Base-by-base conservation (phyloP, 495 filamentous ascomycete species). In the Aspergillus homomorphus region DNA sequence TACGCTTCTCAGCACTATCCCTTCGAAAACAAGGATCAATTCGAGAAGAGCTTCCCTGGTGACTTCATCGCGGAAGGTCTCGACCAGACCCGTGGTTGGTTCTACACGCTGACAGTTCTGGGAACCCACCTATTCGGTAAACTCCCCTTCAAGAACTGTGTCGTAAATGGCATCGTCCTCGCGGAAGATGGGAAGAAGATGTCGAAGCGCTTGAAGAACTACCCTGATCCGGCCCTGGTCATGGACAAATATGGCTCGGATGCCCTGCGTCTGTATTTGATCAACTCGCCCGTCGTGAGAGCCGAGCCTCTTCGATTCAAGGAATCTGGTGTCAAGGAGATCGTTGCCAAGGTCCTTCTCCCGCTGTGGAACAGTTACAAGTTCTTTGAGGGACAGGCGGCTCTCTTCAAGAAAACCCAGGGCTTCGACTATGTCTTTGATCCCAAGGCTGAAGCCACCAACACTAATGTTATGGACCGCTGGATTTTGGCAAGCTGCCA, bases 101-200 rank as follows among this genome's bases (percentile, higher is more conserved):
- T 98, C 77, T 98, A 98, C 69, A 97, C 94, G 1, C 71, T 98
- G 52, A 82, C 88, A 20, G 91, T 98, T 16, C 81, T 98, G 33
- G 94, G 93, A 48, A 94, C 89, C 6, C 91, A 96, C 66, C 83
- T 98, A 16, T 97, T 95, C 64, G 90, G 89, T 19, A 82, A 84
- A 18, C 84, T 92, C 0, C 95, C 94, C 0, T 98, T 96, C 82
- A 87, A 93, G 76, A 97, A 98, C 70, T 96, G 92, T 66, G 89
- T 98, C 14, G 95, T 98, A 45, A 98, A 96, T 66, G 94, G 94
- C 12, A 95, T 98, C 54, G 94, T 98, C 1, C 80, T 98, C 28
- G 94, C 87, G 7, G 92, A 96, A 71, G 92, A 98, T 66, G 94
- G 94, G 53, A 97, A 96, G 79, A 98, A 98, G 79, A 98, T 98